These are phyloP conservation scores for Stellera chamaejasme DNA, from an alignment of 345 rosid species.

Conservation along the genomic window DNA sequence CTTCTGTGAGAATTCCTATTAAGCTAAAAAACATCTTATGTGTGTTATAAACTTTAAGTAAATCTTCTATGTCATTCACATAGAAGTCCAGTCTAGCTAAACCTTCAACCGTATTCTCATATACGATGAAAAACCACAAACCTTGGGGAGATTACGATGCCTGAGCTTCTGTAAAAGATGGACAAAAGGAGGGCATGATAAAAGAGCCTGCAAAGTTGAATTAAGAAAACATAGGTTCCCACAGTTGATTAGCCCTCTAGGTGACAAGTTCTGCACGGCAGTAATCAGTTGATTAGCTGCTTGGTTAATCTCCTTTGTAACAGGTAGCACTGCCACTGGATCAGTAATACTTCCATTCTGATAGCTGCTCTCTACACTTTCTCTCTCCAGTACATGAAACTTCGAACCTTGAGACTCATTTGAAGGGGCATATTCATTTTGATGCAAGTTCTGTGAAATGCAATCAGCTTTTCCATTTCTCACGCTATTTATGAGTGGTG, in stretches of 20 bases:
- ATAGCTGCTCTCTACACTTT: slow-evolving; percentile 15
- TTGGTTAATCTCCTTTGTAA: slow-evolving; percentile 23
- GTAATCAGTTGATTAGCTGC: slow-evolving; percentile 27
- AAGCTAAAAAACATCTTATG: neutral
- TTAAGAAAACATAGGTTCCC: slow-evolving; percentile 93
- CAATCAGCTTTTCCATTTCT: slow-evolving; percentile 24
- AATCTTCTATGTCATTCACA: neutral
- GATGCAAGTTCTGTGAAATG: slow-evolving; percentile 18
- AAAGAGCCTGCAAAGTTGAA: slow-evolving; percentile 82
- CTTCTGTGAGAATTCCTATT: neutral
- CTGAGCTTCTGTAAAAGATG: slow-evolving; percentile 66
- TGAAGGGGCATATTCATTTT: slow-evolving; percentile 31
- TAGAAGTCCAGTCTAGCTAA: too few relatives aligned
- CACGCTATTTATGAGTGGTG: slow-evolving; percentile 37
- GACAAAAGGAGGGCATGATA: slow-evolving; percentile 83
- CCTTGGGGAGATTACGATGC: slow-evolving; percentile 51
- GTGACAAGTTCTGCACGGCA: slow-evolving; percentile 33
- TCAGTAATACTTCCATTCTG: slow-evolving; percentile 17
- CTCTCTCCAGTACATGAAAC: slow-evolving; percentile 42
- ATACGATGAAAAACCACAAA: slow-evolving; percentile 10
- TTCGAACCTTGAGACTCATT: slow-evolving; percentile 32
- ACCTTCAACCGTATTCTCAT: too few relatives aligned
- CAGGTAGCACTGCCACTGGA: slow-evolving; percentile 8
- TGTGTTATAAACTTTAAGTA: too few relatives aligned
- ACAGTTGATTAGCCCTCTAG: slow-evolving; percentile 77